These are phyloP conservation scores for Alternaria solani DNA, from an alignment of 2,329 filamentous ascomycete genomes.

Conservation along the genomic window DNA sequence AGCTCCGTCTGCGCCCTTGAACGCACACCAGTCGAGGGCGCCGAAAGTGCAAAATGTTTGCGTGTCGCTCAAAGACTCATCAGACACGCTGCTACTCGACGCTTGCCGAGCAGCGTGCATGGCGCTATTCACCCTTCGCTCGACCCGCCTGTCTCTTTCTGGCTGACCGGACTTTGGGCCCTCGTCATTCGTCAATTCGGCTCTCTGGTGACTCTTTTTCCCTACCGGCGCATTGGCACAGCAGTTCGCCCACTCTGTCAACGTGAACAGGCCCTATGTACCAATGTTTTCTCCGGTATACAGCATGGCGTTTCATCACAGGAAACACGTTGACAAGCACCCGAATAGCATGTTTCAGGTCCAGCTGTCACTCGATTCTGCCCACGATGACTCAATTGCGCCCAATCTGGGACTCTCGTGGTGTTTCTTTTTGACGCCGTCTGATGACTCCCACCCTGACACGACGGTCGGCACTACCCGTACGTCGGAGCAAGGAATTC, in stretches of 20 bases:
- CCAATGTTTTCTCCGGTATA: slow-evolving; percentile 2
- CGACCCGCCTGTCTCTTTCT: slow-evolving; percentile 33
- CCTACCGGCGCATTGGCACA: slow-evolving; percentile 22
- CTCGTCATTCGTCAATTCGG: slow-evolving; percentile 33
- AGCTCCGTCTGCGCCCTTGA: slow-evolving; percentile 20
- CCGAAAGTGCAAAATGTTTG: slow-evolving; percentile 9
- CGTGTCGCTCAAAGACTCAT: slow-evolving; percentile 32
- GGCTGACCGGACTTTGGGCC: slow-evolving; percentile 43
- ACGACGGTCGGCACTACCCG: slow-evolving; percentile 31
- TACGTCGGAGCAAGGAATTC: slow-evolving; percentile 19
- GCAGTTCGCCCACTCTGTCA: slow-evolving; percentile 37
- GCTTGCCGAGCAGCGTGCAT: slow-evolving; percentile 30
- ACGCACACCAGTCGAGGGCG: slow-evolving; percentile 16
- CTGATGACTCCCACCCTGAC: slow-evolving; percentile 32
- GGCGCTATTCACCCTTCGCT: slow-evolving; percentile 31
- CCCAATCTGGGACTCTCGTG: slow-evolving; percentile 7
- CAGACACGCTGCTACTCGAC: slow-evolving; percentile 19
- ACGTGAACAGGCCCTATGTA: slow-evolving; percentile 27
- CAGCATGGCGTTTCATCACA: background rate
- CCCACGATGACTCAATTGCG: slow-evolving; percentile 25
- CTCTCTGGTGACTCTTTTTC: slow-evolving; percentile 10
- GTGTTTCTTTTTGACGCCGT: slow-evolving; percentile 12
- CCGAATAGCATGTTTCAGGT: background rate
- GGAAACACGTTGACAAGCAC: background rate
- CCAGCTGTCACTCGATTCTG: slow-evolving; percentile 10